Evolutionary conservation across 495 filamentous ascomycete species (phyloP), one percentile per base, ranked within the genome.

Genomic region (Bacidia gigantensis): DNA sequence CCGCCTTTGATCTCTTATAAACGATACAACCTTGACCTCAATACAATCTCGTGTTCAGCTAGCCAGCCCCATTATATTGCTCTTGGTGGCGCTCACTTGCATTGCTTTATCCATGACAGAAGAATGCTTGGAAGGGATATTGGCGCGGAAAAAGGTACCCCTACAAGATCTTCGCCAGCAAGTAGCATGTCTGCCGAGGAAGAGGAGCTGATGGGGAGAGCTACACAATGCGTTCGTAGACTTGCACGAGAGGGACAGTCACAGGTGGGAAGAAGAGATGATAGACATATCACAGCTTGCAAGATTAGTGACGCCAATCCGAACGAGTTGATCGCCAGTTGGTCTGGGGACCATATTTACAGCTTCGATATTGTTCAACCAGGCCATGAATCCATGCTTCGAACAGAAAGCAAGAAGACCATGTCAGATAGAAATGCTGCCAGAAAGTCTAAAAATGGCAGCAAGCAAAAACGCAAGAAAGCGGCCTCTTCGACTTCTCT

Each of bases 241-340:
- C 86, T 87, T 62, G 82, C 82, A 18, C 82, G 82, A 1, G 68
- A 75, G 25, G 78, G 80, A 1, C 74, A 73, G 55, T 56, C 62
- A 56, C 69, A 65, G 41, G 75, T 82, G 76, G 66, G 64, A 29
- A 59, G 68, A 32, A 68, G 65, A 10, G 72, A 77, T 38, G 77
- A 77, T 51, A 75, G 80, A 29, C 83, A 87, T 54, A 86, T 87
- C 60, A 87, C 83, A 0, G 81, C 82, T 9, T 85, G 81, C 64
- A 87, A 86, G 64, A 87, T 87, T 53, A 86, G 83, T 43, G 82
- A 87, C 66, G 80, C 79, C 11, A 78, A 84, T 51, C 83, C 83
- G 2, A 80, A 86, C 51, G 82, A 87, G 53, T 72, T 87, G 60
- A 68, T 87, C 3, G 83, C 78, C 23, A 86, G 82, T 58, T 87